Evolutionary conservation across 2,329 filamentous ascomycete species (phyloP), one percentile per base, ranked within the genome.

Genomic region (Thermoascus crustaceus): DNA sequence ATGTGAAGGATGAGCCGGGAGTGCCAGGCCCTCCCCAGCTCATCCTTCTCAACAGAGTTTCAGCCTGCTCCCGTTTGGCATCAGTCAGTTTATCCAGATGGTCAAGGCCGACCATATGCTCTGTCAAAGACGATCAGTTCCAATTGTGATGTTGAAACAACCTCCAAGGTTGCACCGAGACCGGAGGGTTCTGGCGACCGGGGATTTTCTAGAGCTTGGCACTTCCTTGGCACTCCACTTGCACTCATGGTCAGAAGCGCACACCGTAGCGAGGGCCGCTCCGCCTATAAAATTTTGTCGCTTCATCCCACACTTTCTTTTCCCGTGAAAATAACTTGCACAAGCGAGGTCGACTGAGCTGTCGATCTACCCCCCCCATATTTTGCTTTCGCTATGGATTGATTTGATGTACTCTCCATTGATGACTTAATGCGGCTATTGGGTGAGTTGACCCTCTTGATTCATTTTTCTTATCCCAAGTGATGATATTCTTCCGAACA

Each of bases 401-500:
- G 11, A 29, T 29, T 16, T 29, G 14, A 29, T 11, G 14, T 27
- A 16, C 17, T 29, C 11, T 5, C 17, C 11, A 29, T 8, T 13
- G 19, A 21, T 22, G 21, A 33, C 17, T 22, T 14, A 6, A 3
- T 35, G 18, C n/a, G n/a, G n/a, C n/a, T n/a, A n/a, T n/a, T n/a
- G n/a, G n/a, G n/a, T n/a, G n/a, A n/a, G n/a, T n/a, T n/a, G n/a
- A n/a, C n/a, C 29, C 30, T 35, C 25, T 22, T 24, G 16, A 10
- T 17, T 24, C 32, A 19, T 19, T 14, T 24, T 25, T 38, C 23
- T 34, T 16, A 17, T 38, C 38, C 22, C 31, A 43, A 47, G 52
- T 54, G 58, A 69, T 59, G 67, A 71, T 47, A 46, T 61, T 63
- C 57, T 51, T 54, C 44, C 51, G 60, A 71, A 72, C 69, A 73